Conservation (phyloP, 2,329 filamentous ascomycete species). For the Pseudonectria foliicola region DNA sequence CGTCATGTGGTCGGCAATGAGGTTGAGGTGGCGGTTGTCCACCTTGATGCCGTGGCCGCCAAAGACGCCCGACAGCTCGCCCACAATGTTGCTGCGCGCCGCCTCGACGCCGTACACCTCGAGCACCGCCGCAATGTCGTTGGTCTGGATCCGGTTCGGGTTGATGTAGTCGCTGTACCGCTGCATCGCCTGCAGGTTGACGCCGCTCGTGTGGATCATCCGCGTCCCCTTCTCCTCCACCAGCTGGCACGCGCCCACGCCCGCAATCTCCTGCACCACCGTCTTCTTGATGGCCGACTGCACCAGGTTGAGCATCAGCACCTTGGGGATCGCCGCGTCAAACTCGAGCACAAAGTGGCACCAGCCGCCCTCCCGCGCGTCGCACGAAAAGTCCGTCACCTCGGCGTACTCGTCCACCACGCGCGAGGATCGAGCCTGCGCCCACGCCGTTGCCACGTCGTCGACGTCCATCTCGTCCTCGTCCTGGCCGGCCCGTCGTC, state of each 20-base stretch:
- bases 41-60: conserved; percentile 85
- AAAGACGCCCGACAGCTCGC: conserved; percentile 82
- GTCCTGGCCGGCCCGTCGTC: conserved; percentile 34
- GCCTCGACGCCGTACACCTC: conserved; percentile 88
- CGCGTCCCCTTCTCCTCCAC: conserved; percentile 51
- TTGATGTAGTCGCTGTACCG: conserved; percentile 79
- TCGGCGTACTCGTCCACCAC: conserved; percentile 58
- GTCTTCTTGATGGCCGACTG: conserved; percentile 72
- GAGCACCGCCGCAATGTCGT: conserved; percentile 84
- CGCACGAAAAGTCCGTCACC: conserved; percentile 72
- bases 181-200: conserved; percentile 88
- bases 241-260: conserved; percentile 65
- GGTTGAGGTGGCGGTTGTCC: conserved; percentile 83
- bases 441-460: conserved; percentile 30
- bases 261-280: conserved; percentile 79
- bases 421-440: conserved; percentile 51
- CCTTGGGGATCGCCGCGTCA: conserved; percentile 71
- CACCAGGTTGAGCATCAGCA: conserved; percentile 87
- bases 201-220: conserved; percentile 71
- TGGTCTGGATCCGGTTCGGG: conserved; percentile 79
- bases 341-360: conserved; percentile 82
- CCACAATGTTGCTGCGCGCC: conserved; percentile 77
- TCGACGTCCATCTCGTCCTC: conserved; percentile 30
- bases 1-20: conserved; percentile 99
- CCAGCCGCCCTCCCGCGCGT: conserved; percentile 64